These are phyloP conservation scores for Boletus coccyginus DNA, from an alignment of 768 basidiomycete species.

Conservation along the genomic window DNA sequence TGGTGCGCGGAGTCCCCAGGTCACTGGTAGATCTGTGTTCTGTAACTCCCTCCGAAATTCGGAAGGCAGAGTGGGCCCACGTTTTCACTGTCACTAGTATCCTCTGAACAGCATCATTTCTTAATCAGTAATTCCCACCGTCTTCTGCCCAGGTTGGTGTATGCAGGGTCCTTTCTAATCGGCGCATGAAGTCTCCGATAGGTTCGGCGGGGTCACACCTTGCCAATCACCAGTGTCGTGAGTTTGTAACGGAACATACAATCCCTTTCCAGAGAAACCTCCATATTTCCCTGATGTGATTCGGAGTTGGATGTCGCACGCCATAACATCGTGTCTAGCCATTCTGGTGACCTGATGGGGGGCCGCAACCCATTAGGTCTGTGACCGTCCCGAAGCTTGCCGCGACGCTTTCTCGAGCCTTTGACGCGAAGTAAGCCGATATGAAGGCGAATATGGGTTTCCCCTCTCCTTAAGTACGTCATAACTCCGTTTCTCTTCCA, in stretches of 20 bases:
- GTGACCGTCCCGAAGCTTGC: neutral
- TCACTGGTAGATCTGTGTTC: neutral
- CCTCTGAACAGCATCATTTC: neutral
- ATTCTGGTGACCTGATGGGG: neutral
- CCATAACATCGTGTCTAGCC: neutral
- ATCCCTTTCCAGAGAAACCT: neutral
- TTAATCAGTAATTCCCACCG: neutral
- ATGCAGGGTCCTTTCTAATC: neutral
- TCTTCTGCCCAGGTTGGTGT: neutral
- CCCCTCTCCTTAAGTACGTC: neutral
- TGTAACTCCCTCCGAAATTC: neutral
- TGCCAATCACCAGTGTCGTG: conserved; percentile 3
- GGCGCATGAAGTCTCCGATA: conserved; percentile 1
- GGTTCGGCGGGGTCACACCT: neutral
- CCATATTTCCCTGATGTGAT: neutral
- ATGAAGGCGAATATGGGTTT: neutral
- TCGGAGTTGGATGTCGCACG: neutral
- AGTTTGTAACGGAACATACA: neutral
- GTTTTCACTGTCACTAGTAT: neutral
- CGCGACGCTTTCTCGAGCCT: neutral
- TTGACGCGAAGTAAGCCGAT: neutral
- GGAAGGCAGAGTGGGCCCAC: neutral
- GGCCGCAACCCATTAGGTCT: neutral
- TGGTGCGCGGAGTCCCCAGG: neutral
- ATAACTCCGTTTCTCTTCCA: neutral